phyloP scores from a whole-genome alignment of 2,329 filamentous ascomycete species.

The Diaporthe vaccinii region DNA sequence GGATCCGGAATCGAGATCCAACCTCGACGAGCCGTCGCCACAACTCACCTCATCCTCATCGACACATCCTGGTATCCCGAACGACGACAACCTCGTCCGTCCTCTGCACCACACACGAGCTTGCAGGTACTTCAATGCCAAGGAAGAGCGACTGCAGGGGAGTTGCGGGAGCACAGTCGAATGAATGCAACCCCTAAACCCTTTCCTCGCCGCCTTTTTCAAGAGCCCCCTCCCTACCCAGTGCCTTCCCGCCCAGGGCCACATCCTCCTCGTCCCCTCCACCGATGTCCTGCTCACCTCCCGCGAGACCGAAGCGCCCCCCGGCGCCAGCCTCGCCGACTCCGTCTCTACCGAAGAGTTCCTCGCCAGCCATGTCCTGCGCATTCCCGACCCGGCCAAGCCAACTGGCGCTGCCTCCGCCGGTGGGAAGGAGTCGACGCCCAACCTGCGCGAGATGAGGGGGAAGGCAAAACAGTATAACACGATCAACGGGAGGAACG shows the following conservation, averaged over 20 bases:
- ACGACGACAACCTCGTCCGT: slow-evolving; percentile 10
- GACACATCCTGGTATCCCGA: not conserved
- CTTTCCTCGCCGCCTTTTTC: slow-evolving; percentile 98
- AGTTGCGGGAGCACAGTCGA: slow-evolving; percentile 45
- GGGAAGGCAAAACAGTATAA: slow-evolving; percentile 95
- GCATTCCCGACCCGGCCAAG: slow-evolving; percentile 73
- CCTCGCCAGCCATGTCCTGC: slow-evolving; percentile 94
- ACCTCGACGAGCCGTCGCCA: not conserved
- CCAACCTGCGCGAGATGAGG: slow-evolving; percentile 85
- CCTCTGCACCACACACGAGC: slow-evolving; percentile 19
- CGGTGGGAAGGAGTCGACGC: slow-evolving; percentile 65
- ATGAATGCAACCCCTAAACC: slow-evolving; percentile 98
- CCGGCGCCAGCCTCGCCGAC: slow-evolving; percentile 79
- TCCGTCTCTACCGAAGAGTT: slow-evolving; percentile 93
- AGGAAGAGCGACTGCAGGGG: slow-evolving; percentile 37
- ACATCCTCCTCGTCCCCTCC: slow-evolving; percentile 92
- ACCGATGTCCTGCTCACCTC: slow-evolving; percentile 91
- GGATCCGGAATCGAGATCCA: slow-evolving; percentile 1
- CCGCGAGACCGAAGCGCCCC: slow-evolving; percentile 83
- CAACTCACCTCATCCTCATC: not conserved
- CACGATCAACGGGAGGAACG: slow-evolving; percentile 91
- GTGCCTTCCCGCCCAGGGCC: slow-evolving; percentile 91
- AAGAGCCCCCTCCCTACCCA: slow-evolving; percentile 92
- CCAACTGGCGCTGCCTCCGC: slow-evolving; percentile 59
- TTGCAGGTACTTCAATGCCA: slow-evolving; percentile 37